Percentiles rank a stretch among this genome's conserved stretches.
Evolutionary conservation across 805 yeast species (phyloP).

Genomic region (Lachancea kluyveri): DNA sequence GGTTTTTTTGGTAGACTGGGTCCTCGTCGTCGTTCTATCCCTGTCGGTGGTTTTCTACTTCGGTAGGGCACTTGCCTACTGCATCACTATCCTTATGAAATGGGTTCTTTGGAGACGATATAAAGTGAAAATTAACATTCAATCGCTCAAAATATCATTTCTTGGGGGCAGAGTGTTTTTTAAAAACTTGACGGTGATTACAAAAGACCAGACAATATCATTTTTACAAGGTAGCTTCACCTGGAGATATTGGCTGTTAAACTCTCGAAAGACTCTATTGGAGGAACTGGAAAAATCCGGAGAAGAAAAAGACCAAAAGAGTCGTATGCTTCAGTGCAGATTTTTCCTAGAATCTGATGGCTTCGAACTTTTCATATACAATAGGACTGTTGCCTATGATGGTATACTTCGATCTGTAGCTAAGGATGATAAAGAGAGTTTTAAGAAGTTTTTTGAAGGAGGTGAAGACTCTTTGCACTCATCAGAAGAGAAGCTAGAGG

Average conservation of each 20-base stretch:
- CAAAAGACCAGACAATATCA: slow-evolving; percentile 67
- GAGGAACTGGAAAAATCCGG: slow-evolving; percentile 9
- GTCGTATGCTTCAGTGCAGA: slow-evolving; percentile 48
- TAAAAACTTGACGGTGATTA: slow-evolving; percentile 66
- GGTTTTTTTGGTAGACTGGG: slow-evolving; percentile 85
- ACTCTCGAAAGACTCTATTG: slow-evolving; percentile 29
- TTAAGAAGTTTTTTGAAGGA: slow-evolving; percentile 3
- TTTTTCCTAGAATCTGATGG: slow-evolving; percentile 63
- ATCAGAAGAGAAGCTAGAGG: background rate
- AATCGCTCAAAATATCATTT: slow-evolving; percentile 68
- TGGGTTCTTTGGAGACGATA: slow-evolving; percentile 58
- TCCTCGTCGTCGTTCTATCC: slow-evolving; percentile 55
- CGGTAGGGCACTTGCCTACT: slow-evolving; percentile 61
- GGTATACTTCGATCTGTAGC: slow-evolving; percentile 39
- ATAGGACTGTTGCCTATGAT: slow-evolving; percentile 74
- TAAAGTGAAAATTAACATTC: slow-evolving; percentile 55
- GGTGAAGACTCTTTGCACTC: slow-evolving; percentile 7
- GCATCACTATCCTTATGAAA: slow-evolving; percentile 45
- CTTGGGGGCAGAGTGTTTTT: slow-evolving; percentile 80
- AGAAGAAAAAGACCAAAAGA: slow-evolving; percentile 27
- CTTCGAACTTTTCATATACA: slow-evolving; percentile 75
- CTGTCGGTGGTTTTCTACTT: slow-evolving; percentile 68
- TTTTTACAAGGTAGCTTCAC: slow-evolving; percentile 68
- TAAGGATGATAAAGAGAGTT: slow-evolving; percentile 16
- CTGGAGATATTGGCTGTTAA: slow-evolving; percentile 85